Percentiles rank a stretch among this genome's conserved stretches.
phyloP scores from a whole-genome alignment of 306 rosid genomes.

The Sicyos edulis region DNA sequence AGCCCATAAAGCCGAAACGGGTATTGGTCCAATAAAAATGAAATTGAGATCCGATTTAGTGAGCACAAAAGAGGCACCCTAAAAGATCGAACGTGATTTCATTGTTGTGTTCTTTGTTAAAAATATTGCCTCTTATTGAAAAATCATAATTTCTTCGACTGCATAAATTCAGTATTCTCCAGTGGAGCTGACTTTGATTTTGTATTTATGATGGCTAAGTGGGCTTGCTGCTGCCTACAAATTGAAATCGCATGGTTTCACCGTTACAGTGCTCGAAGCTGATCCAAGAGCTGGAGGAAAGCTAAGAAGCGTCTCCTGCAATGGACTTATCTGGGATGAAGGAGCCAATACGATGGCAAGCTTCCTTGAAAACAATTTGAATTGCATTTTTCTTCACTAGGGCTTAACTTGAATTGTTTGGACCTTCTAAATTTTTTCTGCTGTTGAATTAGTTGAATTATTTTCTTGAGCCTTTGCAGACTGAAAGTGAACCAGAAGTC shows the following conservation, averaged over 20 bases:
- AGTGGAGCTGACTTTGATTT: constrained; percentile 1
- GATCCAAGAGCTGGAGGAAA: constrained; percentile 57
- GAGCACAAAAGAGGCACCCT: no score
- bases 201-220: constrained; percentile 34
- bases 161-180: not conserved
- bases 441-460: not conserved
- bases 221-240: constrained; percentile 96
- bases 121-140: no score
- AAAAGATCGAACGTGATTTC: no score
- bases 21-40: no score
- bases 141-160: no score
- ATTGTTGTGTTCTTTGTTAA: no score
- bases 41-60: no score
- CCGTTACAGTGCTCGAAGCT: constrained; percentile 69
- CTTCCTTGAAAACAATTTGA: constrained; percentile 11
- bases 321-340: constrained; percentile 85
- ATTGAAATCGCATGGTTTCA: constrained; percentile 69
- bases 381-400: constrained; percentile 3
- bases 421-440: not conserved
- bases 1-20: no score
- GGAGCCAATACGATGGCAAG: constrained; percentile 94
- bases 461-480: constrained; percentile 14
- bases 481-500: constrained; percentile 43
- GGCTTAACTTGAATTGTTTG: not conserved
- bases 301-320: constrained; percentile 60